These are phyloP conservation scores for Fusarium sp. DNA, from an alignment of 2,329 filamentous ascomycete species.

Conservation along the genomic window DNA sequence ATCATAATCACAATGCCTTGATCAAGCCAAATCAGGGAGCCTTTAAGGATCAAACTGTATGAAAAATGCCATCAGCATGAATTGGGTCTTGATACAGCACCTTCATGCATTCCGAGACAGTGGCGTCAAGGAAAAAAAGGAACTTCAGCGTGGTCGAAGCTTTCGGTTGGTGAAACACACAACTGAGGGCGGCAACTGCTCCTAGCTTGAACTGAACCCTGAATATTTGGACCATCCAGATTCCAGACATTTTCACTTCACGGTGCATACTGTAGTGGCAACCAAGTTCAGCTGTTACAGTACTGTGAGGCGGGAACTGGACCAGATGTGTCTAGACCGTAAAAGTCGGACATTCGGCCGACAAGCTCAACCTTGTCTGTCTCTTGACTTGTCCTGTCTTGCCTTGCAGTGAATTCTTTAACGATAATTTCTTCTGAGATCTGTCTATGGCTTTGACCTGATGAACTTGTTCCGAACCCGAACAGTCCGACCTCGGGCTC, in stretches of 20 bases:
- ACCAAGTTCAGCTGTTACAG: too few relatives aligned
- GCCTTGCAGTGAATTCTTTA: constrained; percentile 6
- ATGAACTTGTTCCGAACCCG: constrained; percentile 6
- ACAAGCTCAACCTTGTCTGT: constrained; percentile 23
- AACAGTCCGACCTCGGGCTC: constrained; percentile 18
- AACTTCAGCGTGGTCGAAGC: constrained; percentile 14
- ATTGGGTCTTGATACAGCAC: constrained; percentile 3
- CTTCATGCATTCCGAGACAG: constrained; percentile 20
- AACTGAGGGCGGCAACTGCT: constrained; percentile 17
- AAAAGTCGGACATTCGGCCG: constrained; percentile 7
- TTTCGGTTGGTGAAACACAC: constrained; percentile 39
- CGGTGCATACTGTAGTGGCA: constrained; percentile 17
- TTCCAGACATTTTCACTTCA: too few relatives aligned
- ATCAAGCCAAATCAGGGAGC: not conserved
- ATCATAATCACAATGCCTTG: not conserved
- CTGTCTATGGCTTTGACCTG: not conserved
- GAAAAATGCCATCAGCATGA: not conserved
- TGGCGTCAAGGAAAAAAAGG: constrained; percentile 27
- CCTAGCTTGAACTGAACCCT: constrained; percentile 1
- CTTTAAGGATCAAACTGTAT: not conserved
- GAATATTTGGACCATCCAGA: not conserved
- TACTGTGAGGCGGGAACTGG: constrained; percentile 16
- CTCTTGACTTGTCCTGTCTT: not conserved
- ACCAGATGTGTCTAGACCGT: constrained; percentile 24
- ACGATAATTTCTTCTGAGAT: constrained; percentile 18